Evolutionary conservation across 2,329 filamentous ascomycete genomes (phyloP).

Genomic region (Ceratocystis diversiconidia): DNA sequence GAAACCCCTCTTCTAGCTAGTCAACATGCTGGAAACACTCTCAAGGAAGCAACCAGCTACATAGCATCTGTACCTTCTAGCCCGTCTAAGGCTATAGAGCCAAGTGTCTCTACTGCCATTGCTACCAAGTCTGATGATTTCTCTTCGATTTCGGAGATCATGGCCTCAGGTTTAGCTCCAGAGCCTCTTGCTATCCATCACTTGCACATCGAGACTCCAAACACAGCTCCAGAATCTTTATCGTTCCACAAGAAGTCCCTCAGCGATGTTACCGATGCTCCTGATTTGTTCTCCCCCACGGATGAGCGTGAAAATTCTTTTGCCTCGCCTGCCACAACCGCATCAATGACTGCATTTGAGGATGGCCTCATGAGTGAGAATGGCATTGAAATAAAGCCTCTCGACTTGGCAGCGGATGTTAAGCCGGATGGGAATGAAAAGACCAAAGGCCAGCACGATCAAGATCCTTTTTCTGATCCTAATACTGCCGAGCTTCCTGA

Average conservation of each 20-base stretch:
- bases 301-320: slow-evolving; percentile 15
- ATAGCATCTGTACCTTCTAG: neutral
- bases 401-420: slow-evolving; percentile 8
- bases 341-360: slow-evolving; percentile 5
- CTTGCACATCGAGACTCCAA: slow-evolving; percentile 7
- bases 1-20: neutral
- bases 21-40: neutral
- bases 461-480: neutral
- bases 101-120: neutral
- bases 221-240: slow-evolving; percentile 1
- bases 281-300: slow-evolving; percentile 14
- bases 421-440: neutral
- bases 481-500: neutral
- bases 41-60: neutral
- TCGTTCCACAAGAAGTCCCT: slow-evolving; percentile 15
- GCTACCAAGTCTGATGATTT: neutral
- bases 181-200: slow-evolving; percentile 4
- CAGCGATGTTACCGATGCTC: slow-evolving; percentile 10
- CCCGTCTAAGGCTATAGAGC: neutral
- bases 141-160: slow-evolving; percentile 8
- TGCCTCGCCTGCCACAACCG: slow-evolving; percentile 16
- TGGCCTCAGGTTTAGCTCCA: slow-evolving; percentile 1
- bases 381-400: slow-evolving; percentile 12
- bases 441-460: neutral
- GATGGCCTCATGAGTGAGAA: neutral